Conservation (phyloP, 2,329 filamentous ascomycete species). For the Podosphaera aphanis region DNA sequence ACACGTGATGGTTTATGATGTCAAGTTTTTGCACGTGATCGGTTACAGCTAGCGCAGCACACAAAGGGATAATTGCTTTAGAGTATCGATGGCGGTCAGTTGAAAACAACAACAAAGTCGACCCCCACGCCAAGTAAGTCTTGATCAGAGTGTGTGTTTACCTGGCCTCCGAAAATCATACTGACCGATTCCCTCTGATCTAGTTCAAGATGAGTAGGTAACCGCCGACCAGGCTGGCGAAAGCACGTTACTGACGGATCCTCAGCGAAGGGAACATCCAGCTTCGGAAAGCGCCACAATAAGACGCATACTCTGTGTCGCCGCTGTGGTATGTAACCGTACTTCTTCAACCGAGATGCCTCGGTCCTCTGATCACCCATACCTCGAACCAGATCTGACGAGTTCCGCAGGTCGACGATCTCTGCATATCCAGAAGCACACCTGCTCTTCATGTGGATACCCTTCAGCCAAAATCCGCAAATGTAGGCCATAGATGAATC, state of each 20-base stretch:
- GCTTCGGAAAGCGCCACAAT: slow-evolving; percentile 17
- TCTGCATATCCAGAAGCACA: slow-evolving; percentile 99
- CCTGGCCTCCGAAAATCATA: too few species aligned
- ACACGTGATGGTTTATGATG: too few species aligned
- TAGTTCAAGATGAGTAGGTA: slow-evolving; percentile 15
- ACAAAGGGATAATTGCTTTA: too few species aligned
- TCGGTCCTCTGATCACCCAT: neutral
- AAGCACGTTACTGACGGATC: slow-evolving; percentile 6
- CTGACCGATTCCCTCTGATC: too few species aligned
- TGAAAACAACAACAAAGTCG: too few species aligned
- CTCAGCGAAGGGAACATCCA: slow-evolving; percentile 15
- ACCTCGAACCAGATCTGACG: slow-evolving; percentile 7
- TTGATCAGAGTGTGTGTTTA: too few species aligned
- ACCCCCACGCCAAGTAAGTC: too few species aligned
- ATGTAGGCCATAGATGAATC: slow-evolving; percentile 51
- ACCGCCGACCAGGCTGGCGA: slow-evolving; percentile 2
- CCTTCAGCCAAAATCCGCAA: slow-evolving; percentile 91
- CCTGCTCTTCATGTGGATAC: slow-evolving; percentile 87
- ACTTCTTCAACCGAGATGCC: neutral
- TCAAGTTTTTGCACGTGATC: too few species aligned
- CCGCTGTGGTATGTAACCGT: slow-evolving; percentile 1
- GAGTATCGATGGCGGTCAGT: too few species aligned
- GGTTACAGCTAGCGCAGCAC: too few species aligned
- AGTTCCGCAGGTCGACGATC: slow-evolving; percentile 59
- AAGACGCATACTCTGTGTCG: slow-evolving; percentile 16